Evolutionary conservation across 495 filamentous ascomycete genomes (phyloP).

Genomic region (Lophiostoma macrostomum): DNA sequence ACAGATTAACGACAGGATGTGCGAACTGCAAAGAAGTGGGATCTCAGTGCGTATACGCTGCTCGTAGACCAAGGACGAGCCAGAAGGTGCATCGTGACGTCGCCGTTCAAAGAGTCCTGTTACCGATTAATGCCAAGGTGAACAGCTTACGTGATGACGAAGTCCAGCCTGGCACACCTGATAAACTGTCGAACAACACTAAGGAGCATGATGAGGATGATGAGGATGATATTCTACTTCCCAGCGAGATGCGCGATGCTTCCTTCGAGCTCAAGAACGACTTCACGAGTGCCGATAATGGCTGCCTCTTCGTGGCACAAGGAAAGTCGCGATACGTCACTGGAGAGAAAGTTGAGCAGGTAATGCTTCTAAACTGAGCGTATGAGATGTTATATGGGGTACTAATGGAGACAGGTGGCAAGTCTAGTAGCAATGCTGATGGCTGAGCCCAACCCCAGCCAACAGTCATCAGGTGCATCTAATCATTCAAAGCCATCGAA

Average conservation of each 20-base stretch:
- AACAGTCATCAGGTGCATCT: background rate
- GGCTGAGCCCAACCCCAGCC: background rate
- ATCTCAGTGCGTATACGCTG: slow-evolving; percentile 4
- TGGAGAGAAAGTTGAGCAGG: slow-evolving; percentile 14
- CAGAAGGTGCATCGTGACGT: slow-evolving; percentile 4
- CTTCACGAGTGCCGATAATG: background rate
- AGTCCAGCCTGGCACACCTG: too few species aligned
- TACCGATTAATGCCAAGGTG: too few species aligned
- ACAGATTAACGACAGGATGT: slow-evolving; percentile 4
- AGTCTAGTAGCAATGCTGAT: slow-evolving; percentile 8
- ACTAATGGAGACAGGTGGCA: background rate
- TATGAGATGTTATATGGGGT: too few species aligned
- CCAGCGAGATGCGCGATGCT: slow-evolving; percentile 6
- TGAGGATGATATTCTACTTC: slow-evolving; percentile 6
- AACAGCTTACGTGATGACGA: too few species aligned
- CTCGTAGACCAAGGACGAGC: slow-evolving; percentile 4
- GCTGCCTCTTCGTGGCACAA: slow-evolving; percentile 7
- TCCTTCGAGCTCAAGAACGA: background rate
- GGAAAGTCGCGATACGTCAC: slow-evolving; percentile 18
- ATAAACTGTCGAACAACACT: too few species aligned
- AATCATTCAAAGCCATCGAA: background rate
- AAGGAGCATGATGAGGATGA: slow-evolving; percentile 3
- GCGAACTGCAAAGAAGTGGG: background rate
- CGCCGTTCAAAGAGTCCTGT: background rate
- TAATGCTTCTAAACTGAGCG: too few species aligned